Evolutionary conservation across 371 early-diverging fungal species (phyloP), one percentile per base, ranked within the genome.

Genomic region (Phascolomyces articulosus): DNA sequence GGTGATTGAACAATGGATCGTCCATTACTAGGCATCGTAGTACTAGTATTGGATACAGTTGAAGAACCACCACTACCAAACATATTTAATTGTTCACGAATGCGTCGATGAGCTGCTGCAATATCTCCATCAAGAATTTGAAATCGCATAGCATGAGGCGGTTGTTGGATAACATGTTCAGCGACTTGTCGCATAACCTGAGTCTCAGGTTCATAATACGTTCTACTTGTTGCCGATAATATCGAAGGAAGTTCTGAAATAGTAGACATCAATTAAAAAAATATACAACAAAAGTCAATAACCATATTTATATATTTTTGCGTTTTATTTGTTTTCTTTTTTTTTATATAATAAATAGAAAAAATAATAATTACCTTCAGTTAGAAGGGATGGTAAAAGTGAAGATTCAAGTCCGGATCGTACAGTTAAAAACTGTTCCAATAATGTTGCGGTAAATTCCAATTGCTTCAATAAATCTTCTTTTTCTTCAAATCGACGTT

Each of bases 351-450:
- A n/a, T n/a, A n/a, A n/a, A n/a, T n/a, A n/a, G n/a, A n/a, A n/a
- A n/a, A n/a, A n/a, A n/a, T n/a, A n/a, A n/a, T n/a, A n/a, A n/a
- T 48, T 49, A 75, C 79, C 79, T 69, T 67, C 65, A 7, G 68
- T 70, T 11, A 78, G 65, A 63, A 78, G 72, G 18, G 73, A 56
- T 11, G 74, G 75, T 18, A 74, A 54, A 40, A 67, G 40, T 11
- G 40, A 24, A 2, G 56, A 38, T 47, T 72, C 67, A 20, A 68
- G 40, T 2, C 75, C 73, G 24, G 71, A 63, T 51, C 75, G 71
- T 9, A 75, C 72, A 9, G 73, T 62, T 21, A 78, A 58, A 48
- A 78, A 75, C 51, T 78, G 75, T 54, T 75, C 79, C 7, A 78
- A 64, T 24, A 78, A 34, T 21, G 67, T 58, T 4, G 66, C 73